Evolutionary conservation across 202 grass and related monocot species (phyloP).

Genomic region (Alloteropsis angusta): DNA sequence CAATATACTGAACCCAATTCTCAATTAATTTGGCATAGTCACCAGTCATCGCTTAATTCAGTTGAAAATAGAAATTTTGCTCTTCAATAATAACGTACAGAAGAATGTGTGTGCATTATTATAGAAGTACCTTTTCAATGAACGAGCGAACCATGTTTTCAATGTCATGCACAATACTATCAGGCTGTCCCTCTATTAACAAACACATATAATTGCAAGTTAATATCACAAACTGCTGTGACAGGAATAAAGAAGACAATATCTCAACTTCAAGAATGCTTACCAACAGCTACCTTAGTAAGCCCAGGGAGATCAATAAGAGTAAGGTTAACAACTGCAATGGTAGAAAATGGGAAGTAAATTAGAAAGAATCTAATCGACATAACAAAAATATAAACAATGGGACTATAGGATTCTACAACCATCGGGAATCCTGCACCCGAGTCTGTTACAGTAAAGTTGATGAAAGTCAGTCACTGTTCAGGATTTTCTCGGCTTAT

Average conservation of each 20-base stretch:
- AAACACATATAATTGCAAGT: slow-evolving; percentile 9
- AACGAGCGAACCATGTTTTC: slow-evolving; percentile 84
- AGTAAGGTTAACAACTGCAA: slow-evolving; percentile 83
- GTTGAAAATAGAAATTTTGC: background rate
- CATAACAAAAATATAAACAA: background rate
- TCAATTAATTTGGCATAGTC: background rate
- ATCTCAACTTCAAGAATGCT: slow-evolving; percentile 11
- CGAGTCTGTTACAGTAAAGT: background rate
- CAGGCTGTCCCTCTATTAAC: slow-evolving; percentile 64
- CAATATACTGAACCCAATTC: background rate
- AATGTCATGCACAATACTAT: slow-evolving; percentile 71
- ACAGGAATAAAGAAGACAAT: slow-evolving; percentile 6
- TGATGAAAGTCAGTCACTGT: background rate
- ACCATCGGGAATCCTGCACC: background rate
- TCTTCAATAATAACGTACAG: background rate
- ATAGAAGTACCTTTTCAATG: slow-evolving; percentile 76
- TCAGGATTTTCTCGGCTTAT: background rate
- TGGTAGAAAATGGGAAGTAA: background rate
- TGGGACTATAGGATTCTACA: background rate
- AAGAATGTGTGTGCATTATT: background rate
- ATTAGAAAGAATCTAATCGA: background rate
- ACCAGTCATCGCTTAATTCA: background rate
- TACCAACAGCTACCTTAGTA: slow-evolving; percentile 91
- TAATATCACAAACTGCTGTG: background rate
- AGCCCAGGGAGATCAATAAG: slow-evolving; percentile 95